phyloP scores from a whole-genome alignment of 2,329 filamentous ascomycete genomes.

The Fusarium fujikuroi region DNA sequence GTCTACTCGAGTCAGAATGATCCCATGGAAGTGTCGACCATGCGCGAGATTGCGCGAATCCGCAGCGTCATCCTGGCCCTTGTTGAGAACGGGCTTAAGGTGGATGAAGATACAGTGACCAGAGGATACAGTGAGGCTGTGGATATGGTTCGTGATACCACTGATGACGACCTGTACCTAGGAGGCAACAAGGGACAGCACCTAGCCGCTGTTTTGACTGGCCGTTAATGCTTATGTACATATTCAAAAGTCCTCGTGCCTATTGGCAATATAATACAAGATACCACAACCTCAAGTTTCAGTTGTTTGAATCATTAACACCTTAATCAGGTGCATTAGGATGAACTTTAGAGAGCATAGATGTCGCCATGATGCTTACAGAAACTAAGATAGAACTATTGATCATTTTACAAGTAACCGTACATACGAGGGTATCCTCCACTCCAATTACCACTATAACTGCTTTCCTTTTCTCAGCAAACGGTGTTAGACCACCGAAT shows the following conservation, averaged over 20 bases:
- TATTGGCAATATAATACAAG: constrained; percentile 10
- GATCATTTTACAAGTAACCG: neutral
- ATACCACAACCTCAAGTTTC: constrained; percentile 31
- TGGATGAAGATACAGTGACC: constrained; percentile 91
- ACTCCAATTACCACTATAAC: neutral
- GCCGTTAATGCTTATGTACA: constrained; percentile 26
- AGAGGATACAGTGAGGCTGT: constrained; percentile 84
- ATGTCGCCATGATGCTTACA: constrained; percentile 9
- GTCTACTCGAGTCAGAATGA: constrained; percentile 98
- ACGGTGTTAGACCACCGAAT: neutral
- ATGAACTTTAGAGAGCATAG: neutral
- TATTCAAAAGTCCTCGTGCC: neutral
- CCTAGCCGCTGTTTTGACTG: constrained; percentile 56
- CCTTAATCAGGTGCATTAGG: neutral
- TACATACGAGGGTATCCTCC: neutral
- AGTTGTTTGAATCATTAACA: neutral
- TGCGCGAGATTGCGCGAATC: constrained; percentile 88
- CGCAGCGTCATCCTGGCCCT: constrained; percentile 84
- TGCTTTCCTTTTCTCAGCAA: neutral
- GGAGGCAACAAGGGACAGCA: constrained; percentile 66
- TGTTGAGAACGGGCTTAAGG: constrained; percentile 81
- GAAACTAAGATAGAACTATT: neutral
- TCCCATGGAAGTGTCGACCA: constrained; percentile 77
- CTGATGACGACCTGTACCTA: constrained; percentile 68
- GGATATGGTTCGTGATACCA: constrained; percentile 73